Conservation (phyloP, 139 green algal species). For the Chlamydomonas schloesseri region DNA sequence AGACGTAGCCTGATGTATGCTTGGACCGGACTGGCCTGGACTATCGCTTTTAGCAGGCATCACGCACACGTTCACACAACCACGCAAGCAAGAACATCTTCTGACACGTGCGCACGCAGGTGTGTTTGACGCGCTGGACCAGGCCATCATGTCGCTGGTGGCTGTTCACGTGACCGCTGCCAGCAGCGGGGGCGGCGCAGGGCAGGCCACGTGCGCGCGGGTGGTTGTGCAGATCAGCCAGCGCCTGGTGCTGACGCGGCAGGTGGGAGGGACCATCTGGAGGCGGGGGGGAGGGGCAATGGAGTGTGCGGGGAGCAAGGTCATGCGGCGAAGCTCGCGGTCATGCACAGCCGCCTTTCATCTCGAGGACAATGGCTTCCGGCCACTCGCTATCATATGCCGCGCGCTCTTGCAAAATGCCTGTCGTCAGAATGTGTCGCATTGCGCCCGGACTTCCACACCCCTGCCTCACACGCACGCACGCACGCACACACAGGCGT, state of each 20-base stretch:
- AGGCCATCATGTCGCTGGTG: not conserved
- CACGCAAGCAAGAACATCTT: not conserved
- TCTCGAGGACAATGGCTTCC: too few species aligned
- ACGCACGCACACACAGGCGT: not conserved
- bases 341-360: too few species aligned
- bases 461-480: not conserved
- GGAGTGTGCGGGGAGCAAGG: too few species aligned
- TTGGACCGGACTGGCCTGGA: too few species aligned
- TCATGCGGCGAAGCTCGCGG: too few species aligned
- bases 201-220: constrained; percentile 16
- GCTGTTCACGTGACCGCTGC: not conserved
- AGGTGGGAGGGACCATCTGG: not conserved
- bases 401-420: too few species aligned
- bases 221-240: constrained; percentile 13
- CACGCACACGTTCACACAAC: not conserved
- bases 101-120: not conserved
- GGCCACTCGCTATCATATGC: too few species aligned
- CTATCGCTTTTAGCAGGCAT: not conserved
- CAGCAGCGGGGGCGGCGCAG: not conserved
- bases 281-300: not conserved
- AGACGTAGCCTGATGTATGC: too few species aligned
- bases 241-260: not conserved
- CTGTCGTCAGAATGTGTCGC: too few species aligned
- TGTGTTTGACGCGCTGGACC: constrained; percentile 18
- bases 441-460: not conserved